These are phyloP conservation scores for Schizothecium vesticola DNA, from an alignment of 495 filamentous ascomycete genomes.

Conservation along the genomic window DNA sequence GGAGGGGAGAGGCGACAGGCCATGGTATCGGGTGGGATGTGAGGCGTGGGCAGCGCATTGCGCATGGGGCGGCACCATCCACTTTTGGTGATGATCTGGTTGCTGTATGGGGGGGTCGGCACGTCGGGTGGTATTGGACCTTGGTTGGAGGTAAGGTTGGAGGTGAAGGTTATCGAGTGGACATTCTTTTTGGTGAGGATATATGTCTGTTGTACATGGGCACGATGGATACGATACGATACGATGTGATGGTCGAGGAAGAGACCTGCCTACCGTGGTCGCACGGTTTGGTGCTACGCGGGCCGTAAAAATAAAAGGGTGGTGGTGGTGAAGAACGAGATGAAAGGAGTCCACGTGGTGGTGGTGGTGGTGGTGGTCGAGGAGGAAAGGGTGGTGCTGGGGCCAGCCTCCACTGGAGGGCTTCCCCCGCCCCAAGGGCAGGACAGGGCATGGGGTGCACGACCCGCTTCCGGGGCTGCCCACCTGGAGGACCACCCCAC, in stretches of 20 bases:
- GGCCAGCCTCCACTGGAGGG: background rate
- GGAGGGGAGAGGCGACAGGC: background rate
- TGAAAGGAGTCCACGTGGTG: background rate
- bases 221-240: background rate
- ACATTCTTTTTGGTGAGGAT: background rate
- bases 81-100: background rate
- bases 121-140: background rate
- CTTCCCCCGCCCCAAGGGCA: background rate
- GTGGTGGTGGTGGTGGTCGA: background rate
- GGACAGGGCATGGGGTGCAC: background rate
- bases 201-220: background rate
- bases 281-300: background rate
- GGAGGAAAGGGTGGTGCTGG: background rate
- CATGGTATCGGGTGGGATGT: background rate
- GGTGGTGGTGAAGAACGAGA: background rate
- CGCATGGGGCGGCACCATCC: background rate
- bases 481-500: background rate
- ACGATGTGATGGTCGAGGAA: background rate
- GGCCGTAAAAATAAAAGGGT: background rate
- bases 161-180: no score
- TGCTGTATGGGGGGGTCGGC: no score
- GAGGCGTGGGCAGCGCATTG: background rate
- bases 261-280: background rate
- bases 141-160: no score
- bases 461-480: background rate